Conservation (phyloP, 2,329 filamentous ascomycete genomes). For the Chaetomium strumarium region DNA sequence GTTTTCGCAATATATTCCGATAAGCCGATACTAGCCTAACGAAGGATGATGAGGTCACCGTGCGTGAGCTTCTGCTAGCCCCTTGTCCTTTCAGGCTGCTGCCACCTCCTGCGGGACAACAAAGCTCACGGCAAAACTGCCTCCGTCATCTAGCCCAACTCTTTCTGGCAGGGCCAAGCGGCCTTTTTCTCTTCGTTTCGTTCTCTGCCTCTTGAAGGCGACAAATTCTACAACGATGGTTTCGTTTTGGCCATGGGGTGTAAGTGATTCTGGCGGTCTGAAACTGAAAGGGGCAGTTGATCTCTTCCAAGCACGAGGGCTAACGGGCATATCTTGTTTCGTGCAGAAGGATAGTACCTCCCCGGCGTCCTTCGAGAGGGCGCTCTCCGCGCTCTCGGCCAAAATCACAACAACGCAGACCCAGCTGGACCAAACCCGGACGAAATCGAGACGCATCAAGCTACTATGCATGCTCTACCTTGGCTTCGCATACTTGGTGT, state of each 20-base stretch:
- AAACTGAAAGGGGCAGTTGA: not conserved
- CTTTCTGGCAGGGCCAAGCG: not conserved
- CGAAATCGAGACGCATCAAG: conserved; percentile 69
- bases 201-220: not conserved
- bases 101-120: not conserved
- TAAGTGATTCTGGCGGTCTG: conserved; percentile 35
- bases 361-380: conserved; percentile 88
- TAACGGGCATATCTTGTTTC: not conserved
- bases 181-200: not conserved
- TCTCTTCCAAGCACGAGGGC: not conserved
- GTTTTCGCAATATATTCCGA: too few species aligned
- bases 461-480: conserved; percentile 88
- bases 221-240: conserved; percentile 23
- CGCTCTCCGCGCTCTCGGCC: conserved; percentile 69
- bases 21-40: not conserved
- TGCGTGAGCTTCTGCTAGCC: conserved; percentile 12
- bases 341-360: conserved; percentile 69
- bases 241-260: conserved; percentile 57
- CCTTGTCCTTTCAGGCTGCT: conserved; percentile 1
- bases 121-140: conserved; percentile 1
- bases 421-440: conserved; percentile 66
- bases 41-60: conserved; percentile 25
- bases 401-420: conserved; percentile 75
- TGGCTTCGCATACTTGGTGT: conserved; percentile 83
- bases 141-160: not conserved